Evolutionary conservation across 2,329 filamentous ascomycete species (phyloP).

Genomic region (Dothideomycetes sp.): DNA sequence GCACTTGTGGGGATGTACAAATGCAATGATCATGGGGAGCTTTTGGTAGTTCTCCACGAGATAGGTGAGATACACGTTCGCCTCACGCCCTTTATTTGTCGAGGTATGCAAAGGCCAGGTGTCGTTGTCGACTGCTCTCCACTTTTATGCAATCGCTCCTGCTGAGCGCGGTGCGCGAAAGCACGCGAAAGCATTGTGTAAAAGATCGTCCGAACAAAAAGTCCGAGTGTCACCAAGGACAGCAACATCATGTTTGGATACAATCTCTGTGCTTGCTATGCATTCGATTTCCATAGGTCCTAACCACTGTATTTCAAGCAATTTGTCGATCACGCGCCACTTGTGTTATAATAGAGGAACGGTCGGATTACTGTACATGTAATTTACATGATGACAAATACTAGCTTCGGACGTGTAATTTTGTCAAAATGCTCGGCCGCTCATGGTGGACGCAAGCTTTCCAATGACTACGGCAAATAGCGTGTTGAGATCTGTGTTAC

Average conservation of each 20-base stretch:
- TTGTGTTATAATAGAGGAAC: conserved; percentile 1
- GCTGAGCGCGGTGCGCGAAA: too few species aligned
- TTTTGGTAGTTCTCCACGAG: conserved; percentile 34
- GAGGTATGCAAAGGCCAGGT: conserved; percentile 13
- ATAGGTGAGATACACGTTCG: conserved; percentile 37
- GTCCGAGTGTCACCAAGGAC: conserved; percentile 1
- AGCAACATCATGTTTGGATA: conserved; percentile 2
- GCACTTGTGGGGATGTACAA: conserved; percentile 18
- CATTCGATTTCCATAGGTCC: neutral
- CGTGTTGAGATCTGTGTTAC: conserved; percentile 1
- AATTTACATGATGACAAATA: conserved; percentile 1
- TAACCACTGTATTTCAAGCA: conserved; percentile 1
- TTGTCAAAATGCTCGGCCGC: conserved; percentile 1
- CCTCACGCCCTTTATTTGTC: conserved; percentile 33
- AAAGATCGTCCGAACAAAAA: conserved; percentile 3
- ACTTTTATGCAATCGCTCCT: conserved; percentile 1
- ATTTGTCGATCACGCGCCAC: conserved; percentile 1
- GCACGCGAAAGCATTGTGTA: conserved; percentile 3
- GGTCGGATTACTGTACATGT: conserved; percentile 2
- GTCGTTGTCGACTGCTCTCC: conserved; percentile 17
- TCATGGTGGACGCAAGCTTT: conserved; percentile 1
- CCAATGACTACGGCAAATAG: neutral
- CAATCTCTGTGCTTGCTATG: conserved; percentile 1
- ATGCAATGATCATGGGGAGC: conserved; percentile 18
- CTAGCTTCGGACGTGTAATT: conserved; percentile 1